These are phyloP conservation scores for Cryphonectria radicalis DNA, from an alignment of 2,329 filamentous ascomycete species.

Conservation along the genomic window DNA sequence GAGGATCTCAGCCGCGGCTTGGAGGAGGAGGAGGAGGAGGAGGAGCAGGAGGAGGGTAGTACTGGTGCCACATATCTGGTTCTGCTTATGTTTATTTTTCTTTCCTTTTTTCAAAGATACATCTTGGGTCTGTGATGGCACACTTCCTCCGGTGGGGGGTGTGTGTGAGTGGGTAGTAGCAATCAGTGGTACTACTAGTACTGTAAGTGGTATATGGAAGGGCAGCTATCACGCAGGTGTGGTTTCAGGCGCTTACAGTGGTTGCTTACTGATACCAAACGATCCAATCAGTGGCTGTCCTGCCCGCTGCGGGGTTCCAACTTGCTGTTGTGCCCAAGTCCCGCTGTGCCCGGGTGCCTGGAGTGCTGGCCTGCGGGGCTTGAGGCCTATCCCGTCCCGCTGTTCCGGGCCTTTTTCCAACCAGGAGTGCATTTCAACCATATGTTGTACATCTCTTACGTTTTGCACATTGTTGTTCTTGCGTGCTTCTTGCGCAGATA, in stretches of 20 bases:
- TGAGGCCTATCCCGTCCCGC: not conserved
- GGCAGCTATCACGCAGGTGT: not conserved
- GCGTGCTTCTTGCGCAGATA: not conserved
- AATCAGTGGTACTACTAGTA: not conserved
- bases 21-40: not conserved
- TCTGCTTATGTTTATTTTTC: not conserved
- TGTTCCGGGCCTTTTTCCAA: not conserved
- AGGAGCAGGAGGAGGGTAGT: not conserved
- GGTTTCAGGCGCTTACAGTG: conserved; percentile 6
- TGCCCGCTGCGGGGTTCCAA: not conserved
- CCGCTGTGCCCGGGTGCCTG: not conserved
- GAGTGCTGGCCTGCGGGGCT: not conserved
- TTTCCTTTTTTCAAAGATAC: not conserved
- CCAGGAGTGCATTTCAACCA: not conserved
- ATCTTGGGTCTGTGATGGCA: not conserved
- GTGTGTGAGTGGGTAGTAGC: not conserved
- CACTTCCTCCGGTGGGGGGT: not conserved
- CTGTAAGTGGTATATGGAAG: not conserved
- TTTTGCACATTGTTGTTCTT: not conserved
- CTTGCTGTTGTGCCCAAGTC: not conserved
- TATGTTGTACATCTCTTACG: not conserved
- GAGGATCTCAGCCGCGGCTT: not conserved
- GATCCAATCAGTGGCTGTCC: not conserved
- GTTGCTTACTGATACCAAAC: not conserved
- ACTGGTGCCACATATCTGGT: not conserved